These are phyloP conservation scores for Alisma plantagoaquatica DNA, from an alignment of 106 monocot genomes.

Conservation along the genomic window DNA sequence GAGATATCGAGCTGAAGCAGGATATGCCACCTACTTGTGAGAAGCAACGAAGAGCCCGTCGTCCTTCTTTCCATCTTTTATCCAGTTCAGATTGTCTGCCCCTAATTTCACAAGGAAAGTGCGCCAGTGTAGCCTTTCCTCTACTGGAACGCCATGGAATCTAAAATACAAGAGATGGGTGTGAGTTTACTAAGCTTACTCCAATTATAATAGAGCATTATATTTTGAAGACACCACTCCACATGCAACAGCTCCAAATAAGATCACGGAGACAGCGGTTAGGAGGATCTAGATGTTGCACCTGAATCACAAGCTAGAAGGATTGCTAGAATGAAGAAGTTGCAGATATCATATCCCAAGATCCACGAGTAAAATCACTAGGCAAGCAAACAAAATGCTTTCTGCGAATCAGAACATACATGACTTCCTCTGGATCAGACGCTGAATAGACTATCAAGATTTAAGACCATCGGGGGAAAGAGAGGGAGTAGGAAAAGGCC, in stretches of 20 bases:
- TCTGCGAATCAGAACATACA: too few species aligned
- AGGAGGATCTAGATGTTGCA: too few species aligned
- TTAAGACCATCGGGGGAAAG: neutral
- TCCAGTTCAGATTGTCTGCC: slow-evolving; percentile 78
- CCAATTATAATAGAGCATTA: neutral
- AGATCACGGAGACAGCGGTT: too few species aligned
- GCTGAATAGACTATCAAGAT: neutral
- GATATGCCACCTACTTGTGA: slow-evolving; percentile 54
- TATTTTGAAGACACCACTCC: neutral
- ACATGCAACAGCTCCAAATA: too few species aligned
- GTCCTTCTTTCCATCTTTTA: slow-evolving; percentile 76
- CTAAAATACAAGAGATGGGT: slow-evolving; percentile 16
- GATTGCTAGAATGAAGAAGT: neutral
- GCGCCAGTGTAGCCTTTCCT: slow-evolving; percentile 83
- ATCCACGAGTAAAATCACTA: neutral
- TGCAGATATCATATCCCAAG: neutral
- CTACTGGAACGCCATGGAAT: slow-evolving; percentile 84
- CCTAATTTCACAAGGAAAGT: slow-evolving; percentile 82
- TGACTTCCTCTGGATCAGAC: neutral
- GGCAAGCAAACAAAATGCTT: neutral
- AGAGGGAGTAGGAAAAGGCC: neutral
- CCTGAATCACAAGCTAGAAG: neutral
- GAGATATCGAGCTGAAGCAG: too few species aligned
- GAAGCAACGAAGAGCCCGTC: slow-evolving; percentile 90
- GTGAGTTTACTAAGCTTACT: neutral